These are phyloP conservation scores for Acaromyces ingoldii DNA, from an alignment of 1,284 basidiomycete species.

Conservation along the genomic window DNA sequence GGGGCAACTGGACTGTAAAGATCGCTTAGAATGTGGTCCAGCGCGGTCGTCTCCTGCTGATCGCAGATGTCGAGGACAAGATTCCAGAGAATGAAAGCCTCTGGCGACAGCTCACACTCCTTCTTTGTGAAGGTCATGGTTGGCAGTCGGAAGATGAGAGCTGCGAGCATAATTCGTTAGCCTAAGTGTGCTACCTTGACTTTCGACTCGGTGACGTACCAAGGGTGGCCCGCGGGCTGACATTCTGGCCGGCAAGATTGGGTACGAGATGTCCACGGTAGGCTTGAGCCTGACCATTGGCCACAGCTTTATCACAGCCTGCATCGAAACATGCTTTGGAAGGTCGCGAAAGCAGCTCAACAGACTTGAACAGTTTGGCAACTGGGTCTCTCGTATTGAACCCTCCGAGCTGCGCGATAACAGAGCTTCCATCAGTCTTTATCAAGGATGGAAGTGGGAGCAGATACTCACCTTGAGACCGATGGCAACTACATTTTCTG, in stretches of 20 bases:
- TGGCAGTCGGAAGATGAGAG: neutral
- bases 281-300: too few species aligned
- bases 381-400: slow-evolving; percentile 39
- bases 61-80: too few species aligned
- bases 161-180: neutral
- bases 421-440: neutral
- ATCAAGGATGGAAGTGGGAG: neutral
- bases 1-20: neutral
- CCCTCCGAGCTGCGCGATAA: slow-evolving; percentile 28
- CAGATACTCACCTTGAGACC: slow-evolving; percentile 37
- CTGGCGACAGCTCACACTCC: too few species aligned
- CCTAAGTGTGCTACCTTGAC: neutral
- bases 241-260: neutral
- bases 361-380: slow-evolving; percentile 13
- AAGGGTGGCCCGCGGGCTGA: neutral
- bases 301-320: neutral
- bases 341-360: slow-evolving; percentile 5
- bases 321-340: neutral
- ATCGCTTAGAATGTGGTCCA: too few species aligned
- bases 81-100: too few species aligned
- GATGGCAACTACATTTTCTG: slow-evolving; percentile 27
- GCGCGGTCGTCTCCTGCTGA: too few species aligned
- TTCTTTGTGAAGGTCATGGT: neutral
- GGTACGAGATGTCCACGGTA: neutral
- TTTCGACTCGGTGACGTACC: neutral